A percentile compares a stretch with the other conserved stretches of the same genome.
These are phyloP conservation scores for Francoa sonchifolia DNA, from an alignment of 441 rosid genomes.

Conservation along the genomic window DNA sequence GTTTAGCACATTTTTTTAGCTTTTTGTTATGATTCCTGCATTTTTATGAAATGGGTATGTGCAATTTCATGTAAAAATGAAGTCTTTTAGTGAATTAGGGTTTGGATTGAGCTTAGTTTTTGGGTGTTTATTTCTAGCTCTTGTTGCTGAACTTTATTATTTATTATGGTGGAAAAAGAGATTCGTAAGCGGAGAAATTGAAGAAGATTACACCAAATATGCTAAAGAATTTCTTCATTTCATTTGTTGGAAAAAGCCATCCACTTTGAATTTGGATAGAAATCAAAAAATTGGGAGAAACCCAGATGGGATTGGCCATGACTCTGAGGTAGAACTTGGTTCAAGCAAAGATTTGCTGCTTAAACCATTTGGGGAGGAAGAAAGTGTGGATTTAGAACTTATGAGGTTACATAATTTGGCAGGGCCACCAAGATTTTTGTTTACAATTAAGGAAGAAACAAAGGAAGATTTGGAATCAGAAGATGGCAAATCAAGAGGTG, in stretches of 20 bases:
- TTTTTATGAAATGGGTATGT: no score
- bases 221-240: constrained; percentile 57
- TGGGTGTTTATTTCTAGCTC: constrained; percentile 67
- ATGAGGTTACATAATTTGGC: constrained; percentile 71
- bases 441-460: constrained; percentile 88
- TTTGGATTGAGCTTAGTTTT: constrained; percentile 81
- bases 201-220: constrained; percentile 49
- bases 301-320: constrained; percentile 24
- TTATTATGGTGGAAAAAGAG: constrained; percentile 85
- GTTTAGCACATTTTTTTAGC: no score
- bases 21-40: no score
- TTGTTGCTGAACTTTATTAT: constrained; percentile 70
- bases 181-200: constrained; percentile 25
- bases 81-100: constrained; percentile 76
- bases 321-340: constrained; percentile 16
- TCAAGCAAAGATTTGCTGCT: constrained; percentile 28
- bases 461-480: constrained; percentile 90
- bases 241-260: constrained; percentile 58
- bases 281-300: no score
- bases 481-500: constrained; percentile 37
- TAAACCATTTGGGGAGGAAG: constrained; percentile 25
- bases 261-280: no score
- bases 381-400: constrained; percentile 30
- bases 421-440: constrained; percentile 80
- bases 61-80: no score